A percentile compares a stretch with the other conserved stretches of the same genome.
Conservation (phyloP, 2,329 filamentous ascomycete genomes). For the Colletotrichum chlorophyti region DNA sequence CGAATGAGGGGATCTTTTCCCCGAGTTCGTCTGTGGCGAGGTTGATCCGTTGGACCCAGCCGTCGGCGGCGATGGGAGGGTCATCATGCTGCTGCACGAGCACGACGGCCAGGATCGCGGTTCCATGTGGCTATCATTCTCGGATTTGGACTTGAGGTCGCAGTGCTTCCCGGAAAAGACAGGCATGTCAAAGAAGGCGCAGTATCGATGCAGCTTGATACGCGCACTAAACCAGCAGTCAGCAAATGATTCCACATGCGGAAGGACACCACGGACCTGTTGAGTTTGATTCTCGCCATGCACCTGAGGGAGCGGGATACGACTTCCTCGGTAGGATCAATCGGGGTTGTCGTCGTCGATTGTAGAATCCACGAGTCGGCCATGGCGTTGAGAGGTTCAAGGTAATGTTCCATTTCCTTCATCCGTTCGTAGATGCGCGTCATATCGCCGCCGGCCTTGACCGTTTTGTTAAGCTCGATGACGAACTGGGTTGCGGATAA, state of each 20-base stretch:
- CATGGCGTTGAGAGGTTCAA: conserved; percentile 45
- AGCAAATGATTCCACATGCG: background rate
- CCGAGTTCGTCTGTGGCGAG: conserved; percentile 31
- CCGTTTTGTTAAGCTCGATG: conserved; percentile 51
- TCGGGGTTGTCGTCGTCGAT: conserved; percentile 41
- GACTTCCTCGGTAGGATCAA: conserved; percentile 46
- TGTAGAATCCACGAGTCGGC: conserved; percentile 43
- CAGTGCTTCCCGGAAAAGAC: conserved; percentile 57
- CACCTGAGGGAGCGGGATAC: conserved; percentile 51
- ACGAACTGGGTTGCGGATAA: conserved; percentile 54
- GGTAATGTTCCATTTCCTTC: conserved; percentile 45
- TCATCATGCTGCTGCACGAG: conserved; percentile 39
- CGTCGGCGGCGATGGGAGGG: conserved; percentile 36
- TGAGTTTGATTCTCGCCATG: conserved; percentile 57
- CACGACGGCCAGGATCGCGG: conserved; percentile 42
- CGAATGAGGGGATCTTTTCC: conserved; percentile 30
- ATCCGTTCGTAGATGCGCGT: conserved; percentile 47
- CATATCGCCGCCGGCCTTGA: conserved; percentile 46
- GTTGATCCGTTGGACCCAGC: conserved; percentile 36
- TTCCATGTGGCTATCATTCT: conserved; percentile 35
- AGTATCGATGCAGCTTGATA: conserved; percentile 59
- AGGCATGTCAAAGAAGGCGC: conserved; percentile 56
- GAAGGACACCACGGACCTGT: conserved; percentile 44
- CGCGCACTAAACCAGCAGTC: conserved; percentile 47
- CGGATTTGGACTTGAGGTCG: conserved; percentile 47